Evolutionary conservation across 345 rosid genomes (phyloP).

Genomic region (Corchorus olitorius): DNA sequence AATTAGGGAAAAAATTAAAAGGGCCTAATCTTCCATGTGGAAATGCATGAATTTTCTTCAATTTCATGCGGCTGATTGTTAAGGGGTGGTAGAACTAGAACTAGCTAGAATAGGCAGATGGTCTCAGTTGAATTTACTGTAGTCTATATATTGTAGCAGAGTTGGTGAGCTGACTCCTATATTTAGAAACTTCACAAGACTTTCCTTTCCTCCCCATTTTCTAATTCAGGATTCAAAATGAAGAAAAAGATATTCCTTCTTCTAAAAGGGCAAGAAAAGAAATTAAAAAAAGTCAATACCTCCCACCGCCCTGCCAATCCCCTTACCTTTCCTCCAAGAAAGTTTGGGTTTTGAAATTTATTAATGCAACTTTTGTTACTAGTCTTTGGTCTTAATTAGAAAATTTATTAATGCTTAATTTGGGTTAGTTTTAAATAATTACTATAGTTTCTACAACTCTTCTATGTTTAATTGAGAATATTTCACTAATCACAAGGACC

Average conservation of each 20-base stretch:
- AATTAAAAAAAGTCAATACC: not conserved
- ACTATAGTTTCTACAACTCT: too few relatives aligned
- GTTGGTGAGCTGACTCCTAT: not conserved
- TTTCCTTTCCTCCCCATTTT: not conserved
- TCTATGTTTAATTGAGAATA: too few relatives aligned
- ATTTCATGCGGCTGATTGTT: not conserved
- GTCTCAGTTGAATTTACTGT: not conserved
- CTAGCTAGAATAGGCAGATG: not conserved
- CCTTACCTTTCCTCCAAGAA: not conserved
- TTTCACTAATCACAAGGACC: too few relatives aligned
- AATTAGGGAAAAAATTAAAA: too few relatives aligned
- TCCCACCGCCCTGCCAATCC: conserved; percentile 13
- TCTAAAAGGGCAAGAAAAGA: not conserved
- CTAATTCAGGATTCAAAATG: not conserved
- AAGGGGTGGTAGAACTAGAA: not conserved
- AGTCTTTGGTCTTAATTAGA: too few relatives aligned
- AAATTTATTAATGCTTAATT: too few relatives aligned
- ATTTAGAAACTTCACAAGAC: not conserved
- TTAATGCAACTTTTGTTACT: too few relatives aligned
- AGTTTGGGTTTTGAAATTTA: not conserved
- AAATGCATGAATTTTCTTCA: not conserved
- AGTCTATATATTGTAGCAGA: not conserved
- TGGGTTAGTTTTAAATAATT: too few relatives aligned
- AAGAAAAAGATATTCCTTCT: not conserved
- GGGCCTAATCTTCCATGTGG: not conserved